Percentiles rank a stretch among this genome's conserved stretches.
Evolutionary conservation across 2,329 filamentous ascomycete genomes (phyloP).

Genomic region (Massarina eburnea): DNA sequence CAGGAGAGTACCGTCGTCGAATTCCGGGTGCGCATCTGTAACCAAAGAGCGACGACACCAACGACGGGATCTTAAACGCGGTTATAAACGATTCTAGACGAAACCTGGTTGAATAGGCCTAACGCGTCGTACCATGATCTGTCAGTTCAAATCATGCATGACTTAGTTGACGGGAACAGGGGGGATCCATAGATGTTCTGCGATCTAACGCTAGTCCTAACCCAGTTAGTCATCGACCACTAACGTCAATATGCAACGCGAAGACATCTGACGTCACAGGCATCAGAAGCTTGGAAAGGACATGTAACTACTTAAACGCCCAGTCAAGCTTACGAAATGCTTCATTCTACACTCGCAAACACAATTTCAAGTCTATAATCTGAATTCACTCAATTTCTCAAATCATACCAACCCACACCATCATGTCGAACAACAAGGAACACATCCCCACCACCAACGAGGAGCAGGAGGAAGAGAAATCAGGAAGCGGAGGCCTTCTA

Average conservation of each 20-base stretch:
- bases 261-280: background rate
- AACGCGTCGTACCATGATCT: too few species aligned
- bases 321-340: background rate
- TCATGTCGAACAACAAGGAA: slow-evolving; percentile 16
- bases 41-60: too few species aligned
- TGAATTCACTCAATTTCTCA: background rate
- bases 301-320: background rate
- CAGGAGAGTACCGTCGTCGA: too few species aligned
- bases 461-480: slow-evolving; percentile 21
- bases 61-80: too few species aligned
- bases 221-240: background rate
- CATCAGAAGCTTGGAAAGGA: background rate
- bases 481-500: slow-evolving; percentile 30
- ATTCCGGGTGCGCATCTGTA: too few species aligned
- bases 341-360: background rate
- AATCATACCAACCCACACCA: background rate
- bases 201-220: background rate
- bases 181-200: too few species aligned
- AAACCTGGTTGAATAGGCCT: too few species aligned
- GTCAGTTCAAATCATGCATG: too few species aligned
- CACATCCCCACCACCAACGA: slow-evolving; percentile 31
- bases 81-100: too few species aligned
- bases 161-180: too few species aligned
- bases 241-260: background rate
- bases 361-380: background rate